Evolutionary conservation across 257 asterid species (phyloP), one percentile per base, ranked within the genome.

Genomic region (Catharanthus roseus): DNA sequence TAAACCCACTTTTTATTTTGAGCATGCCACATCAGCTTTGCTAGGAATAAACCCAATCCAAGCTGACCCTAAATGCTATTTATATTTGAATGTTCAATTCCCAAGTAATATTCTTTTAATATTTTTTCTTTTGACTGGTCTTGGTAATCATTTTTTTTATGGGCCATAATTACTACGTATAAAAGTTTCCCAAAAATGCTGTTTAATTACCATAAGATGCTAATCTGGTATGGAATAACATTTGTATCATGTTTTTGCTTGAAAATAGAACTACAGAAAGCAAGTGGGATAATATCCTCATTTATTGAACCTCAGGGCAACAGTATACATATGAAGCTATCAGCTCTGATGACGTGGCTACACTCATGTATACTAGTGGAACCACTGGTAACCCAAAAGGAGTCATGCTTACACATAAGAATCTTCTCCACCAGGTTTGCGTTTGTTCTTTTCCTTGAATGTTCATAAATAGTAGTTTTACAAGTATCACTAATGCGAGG

Each of bases 331-430:
- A 86, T 75, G 88, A 86, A 82, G 78, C 89, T 49, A 88, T 90
- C 65, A 78, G 74, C 81, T 78, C 96, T 44, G 93, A 85, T 76
- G 98, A 92, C 73, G 81, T 82, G 72, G 97, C 97, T 24, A 90
- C 98, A 6, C 87, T 92, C 57, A 81, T 90, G 3, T 92, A 92
- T 73, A 92, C 98, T 34, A 92, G 98, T 86, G 98, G 98, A 64
- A 92, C 97, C 79, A 90, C 95, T 63, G 98, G 95, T 65, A 90
- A 87, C 80, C 97, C 98, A 55, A 92, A 90, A 88, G 98, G 98
- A 76, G 95, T 92, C 79, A 90, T 88, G 95, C 97, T 92, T 80
- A 88, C 98, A 0, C 98, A 92, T 80, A 81, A 80, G 82, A 92
- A 90, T 84, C 84, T 92, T 77, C 85, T 92, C 60, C 97, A 92